A percentile compares a stretch with the other conserved stretches of the same genome.
These are phyloP conservation scores for Hypocrella siamensis DNA, from an alignment of 2,329 filamentous ascomycete genomes.

Conservation along the genomic window DNA sequence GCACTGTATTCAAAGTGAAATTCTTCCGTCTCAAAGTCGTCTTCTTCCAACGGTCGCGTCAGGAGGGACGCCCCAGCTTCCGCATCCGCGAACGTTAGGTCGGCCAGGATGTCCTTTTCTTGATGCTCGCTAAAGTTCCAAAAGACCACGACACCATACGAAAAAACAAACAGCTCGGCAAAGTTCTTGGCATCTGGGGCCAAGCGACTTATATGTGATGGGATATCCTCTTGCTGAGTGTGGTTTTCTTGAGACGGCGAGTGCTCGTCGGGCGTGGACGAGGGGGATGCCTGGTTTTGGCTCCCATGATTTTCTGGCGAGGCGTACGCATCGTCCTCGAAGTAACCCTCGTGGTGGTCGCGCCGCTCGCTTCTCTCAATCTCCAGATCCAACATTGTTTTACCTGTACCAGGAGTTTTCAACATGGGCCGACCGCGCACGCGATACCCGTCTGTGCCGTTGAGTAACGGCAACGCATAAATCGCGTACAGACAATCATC, in stretches of 20 bases:
- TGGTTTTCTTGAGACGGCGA: constrained; percentile 12
- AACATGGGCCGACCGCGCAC: constrained; percentile 80
- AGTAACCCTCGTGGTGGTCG: constrained; percentile 84
- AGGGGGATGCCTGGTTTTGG: constrained; percentile 11
- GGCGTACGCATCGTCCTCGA: constrained; percentile 53
- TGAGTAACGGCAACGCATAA: constrained; percentile 79
- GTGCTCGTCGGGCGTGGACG: constrained; percentile 16
- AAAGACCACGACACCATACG: constrained; percentile 93
- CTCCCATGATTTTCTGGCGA: constrained; percentile 16
- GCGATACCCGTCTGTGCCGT: constrained; percentile 73
- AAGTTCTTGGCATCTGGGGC: constrained; percentile 61
- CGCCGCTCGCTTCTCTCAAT: constrained; percentile 86
- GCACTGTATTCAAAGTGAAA: constrained; percentile 97
- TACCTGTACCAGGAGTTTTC: constrained; percentile 77
- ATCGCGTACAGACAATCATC: constrained; percentile 95
- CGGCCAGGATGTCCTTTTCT: constrained; percentile 90
- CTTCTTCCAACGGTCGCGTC: constrained; percentile 65
- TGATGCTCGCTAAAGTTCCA: constrained; percentile 97
- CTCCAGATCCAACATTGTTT: constrained; percentile 83
- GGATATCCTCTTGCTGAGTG: constrained; percentile 18
- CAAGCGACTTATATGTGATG: constrained; percentile 41
- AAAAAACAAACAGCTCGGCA: constrained; percentile 94
- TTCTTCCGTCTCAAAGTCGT: constrained; percentile 92
- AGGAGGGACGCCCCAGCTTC: constrained; percentile 52
- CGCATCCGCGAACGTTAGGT: constrained; percentile 74